Evolutionary conservation across 2,329 filamentous ascomycete genomes (phyloP).

Genomic region (Xylaria sp.): DNA sequence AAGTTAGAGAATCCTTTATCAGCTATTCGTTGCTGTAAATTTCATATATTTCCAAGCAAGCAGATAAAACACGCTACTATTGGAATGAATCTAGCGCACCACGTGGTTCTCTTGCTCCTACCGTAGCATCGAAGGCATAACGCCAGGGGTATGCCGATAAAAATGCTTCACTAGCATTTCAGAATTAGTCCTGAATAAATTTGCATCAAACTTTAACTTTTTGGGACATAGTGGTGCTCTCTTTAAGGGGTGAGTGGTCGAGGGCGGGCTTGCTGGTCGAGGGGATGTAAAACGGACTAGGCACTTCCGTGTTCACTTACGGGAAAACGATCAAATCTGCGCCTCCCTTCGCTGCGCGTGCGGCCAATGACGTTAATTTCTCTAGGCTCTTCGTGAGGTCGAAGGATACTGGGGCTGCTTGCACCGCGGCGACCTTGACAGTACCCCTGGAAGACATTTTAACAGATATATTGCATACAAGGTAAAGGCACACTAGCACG

Average conservation of each 20-base stretch:
- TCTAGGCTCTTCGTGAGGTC: slow-evolving; percentile 45
- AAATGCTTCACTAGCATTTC: slow-evolving; percentile 44
- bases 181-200: background rate
- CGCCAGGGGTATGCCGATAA: slow-evolving; percentile 51
- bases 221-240: background rate
- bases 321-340: slow-evolving; percentile 50
- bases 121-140: slow-evolving; percentile 50
- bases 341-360: slow-evolving; percentile 44
- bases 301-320: slow-evolving; percentile 36
- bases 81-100: slow-evolving; percentile 34
- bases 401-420: slow-evolving; percentile 49
- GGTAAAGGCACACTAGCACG: too few species aligned
- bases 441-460: slow-evolving; percentile 29
- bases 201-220: background rate
- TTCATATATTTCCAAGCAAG: background rate
- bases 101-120: slow-evolving; percentile 47
- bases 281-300: background rate
- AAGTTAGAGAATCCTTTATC: background rate
- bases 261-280: background rate
- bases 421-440: slow-evolving; percentile 48
- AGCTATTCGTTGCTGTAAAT: background rate
- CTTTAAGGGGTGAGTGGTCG: background rate
- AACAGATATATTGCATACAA: background rate
- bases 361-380: slow-evolving; percentile 43
- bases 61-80: too few species aligned